Evolutionary conservation across 208 protist species (phyloP).

Genomic region (Trypanosoma cruzi): DNA sequence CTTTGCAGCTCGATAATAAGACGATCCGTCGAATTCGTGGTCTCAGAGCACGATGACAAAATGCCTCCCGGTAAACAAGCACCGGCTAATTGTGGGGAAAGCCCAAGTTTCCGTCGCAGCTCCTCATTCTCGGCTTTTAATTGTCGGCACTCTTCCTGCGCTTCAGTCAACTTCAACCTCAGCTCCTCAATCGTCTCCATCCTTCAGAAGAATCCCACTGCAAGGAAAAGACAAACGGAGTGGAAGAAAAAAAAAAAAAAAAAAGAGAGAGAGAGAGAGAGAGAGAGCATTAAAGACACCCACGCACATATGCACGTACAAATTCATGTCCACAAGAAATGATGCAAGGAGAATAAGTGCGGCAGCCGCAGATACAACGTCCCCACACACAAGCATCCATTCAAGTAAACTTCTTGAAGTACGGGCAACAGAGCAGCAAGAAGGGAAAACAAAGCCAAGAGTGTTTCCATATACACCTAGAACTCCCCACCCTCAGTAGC

Average conservation of each 20-base stretch:
- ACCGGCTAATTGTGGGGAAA: not conserved
- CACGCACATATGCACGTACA: not conserved
- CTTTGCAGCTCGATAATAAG: slow-evolving; percentile 27
- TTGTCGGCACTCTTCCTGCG: not conserved
- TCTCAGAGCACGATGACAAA: not conserved
- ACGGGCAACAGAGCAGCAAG: not conserved
- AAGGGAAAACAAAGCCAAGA: not conserved
- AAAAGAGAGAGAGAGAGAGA: not conserved
- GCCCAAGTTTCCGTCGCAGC: slow-evolving; percentile 1
- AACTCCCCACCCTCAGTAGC: slow-evolving; percentile 36
- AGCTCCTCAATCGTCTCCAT: slow-evolving; percentile 3
- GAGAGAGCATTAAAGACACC: not conserved
- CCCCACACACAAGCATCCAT: not conserved
- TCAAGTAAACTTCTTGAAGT: not conserved
- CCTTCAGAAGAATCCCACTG: not conserved
- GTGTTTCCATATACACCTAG: not conserved
- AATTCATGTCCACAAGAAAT: not conserved
- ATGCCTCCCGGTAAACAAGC: not conserved
- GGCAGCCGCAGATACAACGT: not conserved
- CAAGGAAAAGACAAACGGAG: slow-evolving; percentile 4
- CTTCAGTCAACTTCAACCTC: not conserved
- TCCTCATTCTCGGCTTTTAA: slow-evolving; percentile 12
- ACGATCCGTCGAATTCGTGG: slow-evolving; percentile 10
- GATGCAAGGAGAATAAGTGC: not conserved
- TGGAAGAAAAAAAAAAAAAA: not conserved